Evolutionary conservation across 2,329 filamentous ascomycete species (phyloP).

Genomic region (Pestalotiopsis sp.): DNA sequence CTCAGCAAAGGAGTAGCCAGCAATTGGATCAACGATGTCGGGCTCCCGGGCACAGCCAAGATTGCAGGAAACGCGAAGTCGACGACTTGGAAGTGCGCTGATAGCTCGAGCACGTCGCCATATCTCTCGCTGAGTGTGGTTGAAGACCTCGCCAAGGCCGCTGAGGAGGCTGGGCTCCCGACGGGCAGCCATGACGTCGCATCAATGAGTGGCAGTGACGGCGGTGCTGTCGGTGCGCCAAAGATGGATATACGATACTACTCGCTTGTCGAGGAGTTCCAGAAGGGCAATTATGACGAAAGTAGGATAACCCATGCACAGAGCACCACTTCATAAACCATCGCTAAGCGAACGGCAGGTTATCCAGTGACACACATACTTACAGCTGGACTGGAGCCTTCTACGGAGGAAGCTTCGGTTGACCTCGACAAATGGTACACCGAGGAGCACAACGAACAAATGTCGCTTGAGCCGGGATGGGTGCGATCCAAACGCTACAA

Average conservation of each 20-base stretch:
- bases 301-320: background rate
- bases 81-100: background rate
- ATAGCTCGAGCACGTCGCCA: background rate
- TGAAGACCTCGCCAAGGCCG: background rate
- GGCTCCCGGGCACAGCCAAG: background rate
- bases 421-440: conserved; percentile 12
- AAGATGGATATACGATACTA: background rate
- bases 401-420: background rate
- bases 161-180: background rate
- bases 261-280: background rate
- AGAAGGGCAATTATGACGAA: background rate
- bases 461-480: conserved; percentile 10
- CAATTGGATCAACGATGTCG: background rate
- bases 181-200: background rate
- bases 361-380: conserved; percentile 5
- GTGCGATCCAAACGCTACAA: conserved; percentile 10
- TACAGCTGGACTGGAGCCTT: conserved; percentile 9
- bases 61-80: background rate
- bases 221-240: background rate
- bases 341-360: background rate
- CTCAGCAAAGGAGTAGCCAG: background rate
- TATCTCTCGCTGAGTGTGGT: background rate
- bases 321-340: too few species aligned
- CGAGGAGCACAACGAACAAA: conserved; percentile 14
- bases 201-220: background rate